phyloP scores from a whole-genome alignment of 106 monocot genomes.

The Dioscorea alata region DNA sequence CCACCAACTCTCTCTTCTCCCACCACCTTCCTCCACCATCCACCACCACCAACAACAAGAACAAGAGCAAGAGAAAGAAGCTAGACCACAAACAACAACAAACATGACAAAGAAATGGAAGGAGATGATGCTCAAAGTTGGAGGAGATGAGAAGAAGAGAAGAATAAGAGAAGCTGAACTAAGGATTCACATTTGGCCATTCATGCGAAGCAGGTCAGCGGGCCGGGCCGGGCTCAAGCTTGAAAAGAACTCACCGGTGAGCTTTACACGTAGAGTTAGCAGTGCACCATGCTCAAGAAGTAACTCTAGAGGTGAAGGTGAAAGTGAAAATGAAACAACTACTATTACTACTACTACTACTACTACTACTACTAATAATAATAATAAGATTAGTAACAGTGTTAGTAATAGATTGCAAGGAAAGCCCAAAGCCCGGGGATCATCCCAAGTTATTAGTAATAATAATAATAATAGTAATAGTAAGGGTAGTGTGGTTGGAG shows the following conservation, averaged over 20 bases:
- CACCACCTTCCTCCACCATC: conserved; percentile 13
- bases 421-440: too few species aligned
- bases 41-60: background rate
- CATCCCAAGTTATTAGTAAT: too few species aligned
- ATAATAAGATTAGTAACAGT: too few species aligned
- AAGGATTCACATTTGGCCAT: conserved; percentile 37
- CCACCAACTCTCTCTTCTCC: conserved; percentile 3
- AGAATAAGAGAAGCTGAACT: conserved; percentile 11
- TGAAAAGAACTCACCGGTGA: background rate
- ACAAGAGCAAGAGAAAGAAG: too few species aligned
- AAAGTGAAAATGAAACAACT: too few species aligned
- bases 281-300: conserved; percentile 33
- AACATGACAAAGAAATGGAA: conserved; percentile 11
- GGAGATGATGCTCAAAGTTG: conserved; percentile 16
- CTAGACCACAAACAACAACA: too few species aligned
- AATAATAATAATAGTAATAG: too few species aligned
- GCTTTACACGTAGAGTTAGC: background rate
- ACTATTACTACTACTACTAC: too few species aligned
- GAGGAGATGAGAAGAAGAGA: background rate
- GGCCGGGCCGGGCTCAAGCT: background rate
- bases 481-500: background rate
- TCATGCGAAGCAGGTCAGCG: conserved; percentile 29
- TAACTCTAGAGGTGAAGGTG: conserved; percentile 15
- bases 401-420: too few species aligned
- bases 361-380: too few species aligned